Percentiles rank a stretch among this genome's conserved stretches.
phyloP scores from a whole-genome alignment of 1,284 basidiomycete species.

The Boletus smithii region DNA sequence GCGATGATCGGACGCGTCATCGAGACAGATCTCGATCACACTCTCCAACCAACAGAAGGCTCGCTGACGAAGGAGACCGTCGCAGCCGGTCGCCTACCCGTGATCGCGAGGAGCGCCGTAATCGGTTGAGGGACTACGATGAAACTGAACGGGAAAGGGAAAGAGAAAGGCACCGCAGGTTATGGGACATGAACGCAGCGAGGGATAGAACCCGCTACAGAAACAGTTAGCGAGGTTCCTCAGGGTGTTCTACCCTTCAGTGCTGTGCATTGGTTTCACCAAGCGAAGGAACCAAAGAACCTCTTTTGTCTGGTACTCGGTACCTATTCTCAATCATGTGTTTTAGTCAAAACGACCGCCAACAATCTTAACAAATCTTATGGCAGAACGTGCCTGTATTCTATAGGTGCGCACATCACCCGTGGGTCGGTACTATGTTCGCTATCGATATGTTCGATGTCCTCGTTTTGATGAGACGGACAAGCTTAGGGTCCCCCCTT shows the following conservation, averaged over 20 bases:
- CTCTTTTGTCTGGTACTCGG: slow-evolving; percentile 5
- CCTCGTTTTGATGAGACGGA: slow-evolving; percentile 27
- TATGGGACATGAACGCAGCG: slow-evolving; percentile 48
- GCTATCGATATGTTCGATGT: slow-evolving; percentile 9
- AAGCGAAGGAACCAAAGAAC: slow-evolving; percentile 4
- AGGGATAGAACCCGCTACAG: slow-evolving; percentile 34
- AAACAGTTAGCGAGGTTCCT: slow-evolving; percentile 15
- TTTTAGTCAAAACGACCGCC: slow-evolving; percentile 9
- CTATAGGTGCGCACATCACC: slow-evolving; percentile 10
- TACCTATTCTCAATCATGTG: slow-evolving; percentile 11
- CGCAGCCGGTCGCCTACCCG: slow-evolving; percentile 31
- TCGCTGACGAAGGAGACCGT: slow-evolving; percentile 17
- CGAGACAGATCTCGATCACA: slow-evolving; percentile 41
- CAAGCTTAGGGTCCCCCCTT: slow-evolving; percentile 3
- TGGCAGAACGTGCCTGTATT: slow-evolving; percentile 21
- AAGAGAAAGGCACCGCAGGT: slow-evolving; percentile 47
- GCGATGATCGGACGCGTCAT: slow-evolving; percentile 24
- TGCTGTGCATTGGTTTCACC: slow-evolving; percentile 6
- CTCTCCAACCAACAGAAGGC: slow-evolving; percentile 37
- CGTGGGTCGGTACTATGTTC: slow-evolving; percentile 15
- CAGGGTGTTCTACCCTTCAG: slow-evolving; percentile 9
- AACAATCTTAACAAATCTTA: slow-evolving; percentile 17
- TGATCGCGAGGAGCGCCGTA: slow-evolving; percentile 20
- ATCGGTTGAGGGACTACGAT: slow-evolving; percentile 37
- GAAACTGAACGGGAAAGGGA: slow-evolving; percentile 46